Evolutionary conservation across 805 yeast species (phyloP).

Genomic region (Candida taoyuanica): DNA sequence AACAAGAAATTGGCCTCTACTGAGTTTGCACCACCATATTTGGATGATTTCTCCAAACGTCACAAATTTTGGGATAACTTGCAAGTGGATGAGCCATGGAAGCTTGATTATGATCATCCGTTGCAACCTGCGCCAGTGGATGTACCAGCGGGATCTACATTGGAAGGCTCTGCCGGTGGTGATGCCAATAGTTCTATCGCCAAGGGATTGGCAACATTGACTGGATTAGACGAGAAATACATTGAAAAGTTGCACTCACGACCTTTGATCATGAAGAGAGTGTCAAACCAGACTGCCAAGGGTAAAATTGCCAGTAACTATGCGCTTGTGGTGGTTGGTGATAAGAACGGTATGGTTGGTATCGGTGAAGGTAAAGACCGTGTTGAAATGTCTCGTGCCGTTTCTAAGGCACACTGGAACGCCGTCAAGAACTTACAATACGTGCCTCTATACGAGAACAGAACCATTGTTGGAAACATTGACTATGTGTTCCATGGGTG

Average conservation of each 20-base stretch:
- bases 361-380: constrained; percentile 92
- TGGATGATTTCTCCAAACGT: constrained; percentile 63
- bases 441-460: constrained; percentile 82
- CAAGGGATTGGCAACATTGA: constrained; percentile 51
- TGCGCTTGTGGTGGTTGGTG: constrained; percentile 87
- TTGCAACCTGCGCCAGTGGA: constrained; percentile 53
- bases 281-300: constrained; percentile 86
- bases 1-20: constrained; percentile 36
- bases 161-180: constrained; percentile 22
- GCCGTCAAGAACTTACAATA: constrained; percentile 81
- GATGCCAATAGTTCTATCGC: constrained; percentile 33
- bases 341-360: constrained; percentile 89
- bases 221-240: constrained; percentile 62
- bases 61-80: constrained; percentile 75
- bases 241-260: constrained; percentile 57
- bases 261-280: constrained; percentile 71
- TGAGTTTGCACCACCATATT: constrained; percentile 63
- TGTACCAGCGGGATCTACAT: constrained; percentile 46
- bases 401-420: constrained; percentile 84
- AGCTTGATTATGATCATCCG: constrained; percentile 45
- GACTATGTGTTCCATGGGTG: constrained; percentile 86
- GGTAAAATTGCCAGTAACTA: constrained; percentile 84
- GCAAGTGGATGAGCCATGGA: constrained; percentile 47
- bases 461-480: constrained; percentile 85
- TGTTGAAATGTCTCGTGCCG: constrained; percentile 68